Percentiles rank a stretch among this genome's conserved stretches.
Conservation (phyloP, 805 yeast species). For the Suhomyces tanzawaensis region DNA sequence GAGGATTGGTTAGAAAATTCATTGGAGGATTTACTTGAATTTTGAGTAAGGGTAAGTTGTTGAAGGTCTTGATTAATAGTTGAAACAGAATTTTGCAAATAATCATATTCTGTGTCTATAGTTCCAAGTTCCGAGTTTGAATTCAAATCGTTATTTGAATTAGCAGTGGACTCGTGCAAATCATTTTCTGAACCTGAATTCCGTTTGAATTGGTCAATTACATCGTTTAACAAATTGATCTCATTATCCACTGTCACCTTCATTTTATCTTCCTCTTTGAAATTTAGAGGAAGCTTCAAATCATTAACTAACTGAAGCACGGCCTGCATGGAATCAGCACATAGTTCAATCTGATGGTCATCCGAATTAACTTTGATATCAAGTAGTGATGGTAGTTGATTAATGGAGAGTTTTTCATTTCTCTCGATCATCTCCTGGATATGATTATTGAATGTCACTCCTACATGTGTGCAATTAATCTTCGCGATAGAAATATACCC, state of each 20-base stretch:
- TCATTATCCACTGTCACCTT: slow-evolving; percentile 30
- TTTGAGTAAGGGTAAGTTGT: slow-evolving; percentile 17
- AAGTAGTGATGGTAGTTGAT: slow-evolving; percentile 26
- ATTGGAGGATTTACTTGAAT: slow-evolving; percentile 7
- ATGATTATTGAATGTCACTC: slow-evolving; percentile 27
- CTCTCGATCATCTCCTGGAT: slow-evolving; percentile 17
- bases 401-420: slow-evolving; percentile 18
- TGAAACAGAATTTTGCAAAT: slow-evolving; percentile 6
- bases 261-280: slow-evolving; percentile 60
- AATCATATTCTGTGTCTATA: slow-evolving; percentile 4
- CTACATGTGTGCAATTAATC: slow-evolving; percentile 38
- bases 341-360: slow-evolving; percentile 49
- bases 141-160: not conserved
- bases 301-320: slow-evolving; percentile 66
- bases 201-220: slow-evolving; percentile 16
- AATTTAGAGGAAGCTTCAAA: slow-evolving; percentile 63
- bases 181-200: not conserved
- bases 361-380: slow-evolving; percentile 51
- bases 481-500: slow-evolving; percentile 58
- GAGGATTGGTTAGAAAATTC: slow-evolving; percentile 4
- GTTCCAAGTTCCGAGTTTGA: not conserved
- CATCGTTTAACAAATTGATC: slow-evolving; percentile 40
- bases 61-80: slow-evolving; percentile 25
- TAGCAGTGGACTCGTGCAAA: not conserved
- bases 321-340: slow-evolving; percentile 85